Percentiles rank a stretch among this genome's conserved stretches.
These are phyloP conservation scores for Penicillium sp. DNA, from an alignment of 2,329 filamentous ascomycete species.

Conservation along the genomic window DNA sequence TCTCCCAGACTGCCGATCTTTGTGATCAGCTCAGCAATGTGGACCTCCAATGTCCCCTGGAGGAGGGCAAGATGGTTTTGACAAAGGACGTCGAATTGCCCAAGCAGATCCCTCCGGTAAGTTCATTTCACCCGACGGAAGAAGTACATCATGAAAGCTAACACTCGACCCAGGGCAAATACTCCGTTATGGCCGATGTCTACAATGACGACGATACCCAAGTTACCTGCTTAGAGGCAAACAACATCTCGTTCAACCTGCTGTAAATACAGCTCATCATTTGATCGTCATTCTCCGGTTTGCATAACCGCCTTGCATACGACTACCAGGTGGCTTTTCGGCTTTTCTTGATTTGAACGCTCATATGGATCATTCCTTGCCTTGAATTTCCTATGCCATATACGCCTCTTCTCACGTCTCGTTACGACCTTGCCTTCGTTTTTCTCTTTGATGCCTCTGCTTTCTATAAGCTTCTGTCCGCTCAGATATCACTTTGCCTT, in stretches of 20 bases:
- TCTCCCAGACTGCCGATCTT: conserved; percentile 77
- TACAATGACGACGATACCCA: conserved; percentile 69
- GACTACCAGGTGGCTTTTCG: conserved; percentile 1
- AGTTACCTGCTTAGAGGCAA: conserved; percentile 83
- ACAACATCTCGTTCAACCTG: conserved; percentile 36
- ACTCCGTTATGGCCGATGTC: conserved; percentile 85
- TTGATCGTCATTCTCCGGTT: background rate
- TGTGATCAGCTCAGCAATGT: conserved; percentile 89
- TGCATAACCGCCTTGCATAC: conserved; percentile 1
- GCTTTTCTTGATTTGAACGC: background rate
- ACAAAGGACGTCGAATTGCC: conserved; percentile 84
- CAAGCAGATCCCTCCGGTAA: conserved; percentile 81
- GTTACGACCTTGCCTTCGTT: conserved; percentile 15
- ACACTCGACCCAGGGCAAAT: conserved; percentile 67
- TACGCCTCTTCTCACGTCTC: conserved; percentile 9
- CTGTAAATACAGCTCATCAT: background rate
- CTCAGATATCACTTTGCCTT: conserved; percentile 7
- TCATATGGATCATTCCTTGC: background rate
- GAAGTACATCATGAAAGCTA: background rate
- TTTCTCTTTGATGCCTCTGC: conserved; percentile 6
- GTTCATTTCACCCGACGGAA: conserved; percentile 31
- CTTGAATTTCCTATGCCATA: background rate
- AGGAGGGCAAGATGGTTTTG: conserved; percentile 73
- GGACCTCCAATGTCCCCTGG: conserved; percentile 82
- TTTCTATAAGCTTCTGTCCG: conserved; percentile 3